These are phyloP conservation scores for Aechmea fasciata DNA, from an alignment of 176 grass and related monocot genomes.

Conservation along the genomic window DNA sequence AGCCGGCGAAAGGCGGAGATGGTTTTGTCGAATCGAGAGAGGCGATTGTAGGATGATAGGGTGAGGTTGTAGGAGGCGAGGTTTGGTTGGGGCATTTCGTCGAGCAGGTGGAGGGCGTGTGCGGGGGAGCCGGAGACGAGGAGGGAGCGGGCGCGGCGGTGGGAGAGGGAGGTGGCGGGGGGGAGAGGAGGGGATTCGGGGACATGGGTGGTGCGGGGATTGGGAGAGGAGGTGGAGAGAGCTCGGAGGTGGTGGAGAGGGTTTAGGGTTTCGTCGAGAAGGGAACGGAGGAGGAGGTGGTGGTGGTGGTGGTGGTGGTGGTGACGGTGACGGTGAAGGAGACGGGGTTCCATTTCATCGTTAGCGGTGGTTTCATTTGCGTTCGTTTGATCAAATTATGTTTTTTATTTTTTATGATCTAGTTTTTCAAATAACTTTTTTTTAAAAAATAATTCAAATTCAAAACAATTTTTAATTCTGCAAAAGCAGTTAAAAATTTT, in stretches of 20 bases:
- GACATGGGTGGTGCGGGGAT: not conserved
- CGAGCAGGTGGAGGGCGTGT: conserved; percentile 28
- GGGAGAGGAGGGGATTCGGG: not conserved
- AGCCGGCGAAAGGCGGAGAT: conserved; percentile 20
- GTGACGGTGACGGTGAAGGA: not conserved
- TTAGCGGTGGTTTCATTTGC: not conserved
- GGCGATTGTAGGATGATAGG: conserved; percentile 2
- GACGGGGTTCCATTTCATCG: not conserved
- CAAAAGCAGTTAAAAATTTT: no score
- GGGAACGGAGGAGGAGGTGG: not conserved
- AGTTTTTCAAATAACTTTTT: no score
- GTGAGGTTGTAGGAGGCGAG: not conserved
- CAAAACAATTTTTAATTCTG: no score
- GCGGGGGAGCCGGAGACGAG: not conserved
- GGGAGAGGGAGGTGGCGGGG: not conserved
- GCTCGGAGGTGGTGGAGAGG: not conserved
- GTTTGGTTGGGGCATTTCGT: conserved; percentile 26
- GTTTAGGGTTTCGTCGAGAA: conserved; percentile 3
- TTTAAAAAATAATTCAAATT: no score
- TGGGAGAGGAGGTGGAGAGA: not conserved
- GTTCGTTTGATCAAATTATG: no score
- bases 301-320: not conserved
- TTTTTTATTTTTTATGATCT: no score
- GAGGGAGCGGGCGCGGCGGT: not conserved
- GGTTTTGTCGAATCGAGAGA: conserved; percentile 17